phyloP scores from a whole-genome alignment of 768 basidiomycete species.

The Suillus hirtellus region DNA sequence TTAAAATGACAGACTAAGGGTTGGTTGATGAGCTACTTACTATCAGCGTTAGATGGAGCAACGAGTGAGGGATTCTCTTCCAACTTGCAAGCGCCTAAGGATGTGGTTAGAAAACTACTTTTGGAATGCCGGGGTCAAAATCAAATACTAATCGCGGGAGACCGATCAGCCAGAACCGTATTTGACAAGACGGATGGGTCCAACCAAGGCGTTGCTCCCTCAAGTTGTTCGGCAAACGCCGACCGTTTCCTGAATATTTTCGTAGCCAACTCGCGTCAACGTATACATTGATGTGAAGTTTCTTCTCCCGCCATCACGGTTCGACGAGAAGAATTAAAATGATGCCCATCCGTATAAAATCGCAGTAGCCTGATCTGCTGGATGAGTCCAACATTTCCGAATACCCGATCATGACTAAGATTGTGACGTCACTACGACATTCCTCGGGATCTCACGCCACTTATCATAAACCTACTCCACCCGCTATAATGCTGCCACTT shows the following conservation, averaged over 20 bases:
- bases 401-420: not conserved
- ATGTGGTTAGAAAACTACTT: not conserved
- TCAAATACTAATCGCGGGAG: not conserved
- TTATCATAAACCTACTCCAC: not conserved
- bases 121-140: not conserved
- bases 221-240: not conserved
- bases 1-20: too few relatives aligned
- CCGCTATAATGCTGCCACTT: not conserved
- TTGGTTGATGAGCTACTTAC: not conserved
- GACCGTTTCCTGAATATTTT: too few relatives aligned
- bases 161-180: not conserved
- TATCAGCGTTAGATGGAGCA: not conserved
- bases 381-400: too few relatives aligned
- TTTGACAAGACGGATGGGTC: not conserved
- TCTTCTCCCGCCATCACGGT: too few relatives aligned
- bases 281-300: too few relatives aligned
- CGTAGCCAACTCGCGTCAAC: too few relatives aligned
- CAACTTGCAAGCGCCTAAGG: not conserved
- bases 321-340: too few relatives aligned
- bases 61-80: not conserved
- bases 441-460: slow-evolving; percentile 5
- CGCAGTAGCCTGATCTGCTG: too few relatives aligned
- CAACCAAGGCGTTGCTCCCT: not conserved
- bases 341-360: too few relatives aligned
- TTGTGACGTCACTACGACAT: slow-evolving; percentile 1